Percentiles rank a stretch among this genome's conserved stretches.
Evolutionary conservation across 306 rosid species (phyloP).

Genomic region (Cucumis sativus): Cucumber_9930_V3 NC_026657.2:10037501-10038000

Average conservation of each 20-base stretch:
- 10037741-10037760: neutral
- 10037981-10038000: too few species aligned
- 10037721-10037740: too few species aligned
- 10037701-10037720: neutral
- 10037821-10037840: neutral
- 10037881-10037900: too few species aligned
- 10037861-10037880: too few species aligned
- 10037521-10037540: slow-evolving; percentile 33
- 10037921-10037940: too few species aligned
- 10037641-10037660: neutral
- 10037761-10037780: neutral
- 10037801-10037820: too few species aligned
- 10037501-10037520: slow-evolving; percentile 51
- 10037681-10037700: neutral
- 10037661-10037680: neutral
- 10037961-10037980: too few species aligned
- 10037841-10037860: too few species aligned
- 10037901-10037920: too few species aligned
- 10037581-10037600: neutral
- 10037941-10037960: too few species aligned
- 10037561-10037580: neutral
- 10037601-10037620: neutral
- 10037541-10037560: neutral
- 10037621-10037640: neutral
- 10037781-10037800: neutral